Evolutionary conservation across 495 filamentous ascomycete genomes (phyloP), one percentile per base, ranked within the genome.

Genomic region (Trichoderma reesei): DNA sequence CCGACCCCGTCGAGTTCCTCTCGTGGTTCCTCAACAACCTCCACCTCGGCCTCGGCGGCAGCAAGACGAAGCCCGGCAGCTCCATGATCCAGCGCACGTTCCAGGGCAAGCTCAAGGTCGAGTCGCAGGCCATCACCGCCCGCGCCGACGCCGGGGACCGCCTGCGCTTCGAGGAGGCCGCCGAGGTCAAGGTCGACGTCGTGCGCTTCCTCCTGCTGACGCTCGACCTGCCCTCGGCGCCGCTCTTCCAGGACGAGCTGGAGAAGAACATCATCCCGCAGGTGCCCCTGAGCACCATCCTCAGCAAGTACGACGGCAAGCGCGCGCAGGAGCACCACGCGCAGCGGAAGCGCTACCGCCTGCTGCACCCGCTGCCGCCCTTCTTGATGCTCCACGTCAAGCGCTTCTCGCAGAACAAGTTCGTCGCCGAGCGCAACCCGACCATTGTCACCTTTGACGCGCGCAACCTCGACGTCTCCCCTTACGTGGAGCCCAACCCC

Each of bases 21-120:
- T 91, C 89, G 61, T 98, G 94, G 95, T 97, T 96, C 74, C 82
- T 99, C 34, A 97, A 98, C 77, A 88, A 94, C 73, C 84, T 98
- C 2, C 94, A 99, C 72, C 83, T 96, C 5, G 85, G 91, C 20
- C 83, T 99, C 31, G 94, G 95, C 34, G 94, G 94, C 67, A 90
- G 86, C 72, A 91, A 90, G 67, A 89, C 88, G 33, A 96, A 92
- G 68, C 88, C 92, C 2, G 85, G 86, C 8, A 85, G 82, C 65
- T 90, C 85, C 72, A 89, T 96, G 41, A 80, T 98, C 64, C 95
- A 98, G 68, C 85, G 86, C 65, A 86, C 96, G 63, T 97, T 99
- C 77, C 94, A 98, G 73, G 94, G 94, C 48, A 86, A 84, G 67
- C 82, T 99, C 26, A 90, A 92, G 64, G 87, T 97, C 41, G 94